Percentiles rank a stretch among this genome's conserved stretches.
phyloP scores from a whole-genome alignment of 1,284 basidiomycete genomes.

The Trichosporon sp. region DNA sequence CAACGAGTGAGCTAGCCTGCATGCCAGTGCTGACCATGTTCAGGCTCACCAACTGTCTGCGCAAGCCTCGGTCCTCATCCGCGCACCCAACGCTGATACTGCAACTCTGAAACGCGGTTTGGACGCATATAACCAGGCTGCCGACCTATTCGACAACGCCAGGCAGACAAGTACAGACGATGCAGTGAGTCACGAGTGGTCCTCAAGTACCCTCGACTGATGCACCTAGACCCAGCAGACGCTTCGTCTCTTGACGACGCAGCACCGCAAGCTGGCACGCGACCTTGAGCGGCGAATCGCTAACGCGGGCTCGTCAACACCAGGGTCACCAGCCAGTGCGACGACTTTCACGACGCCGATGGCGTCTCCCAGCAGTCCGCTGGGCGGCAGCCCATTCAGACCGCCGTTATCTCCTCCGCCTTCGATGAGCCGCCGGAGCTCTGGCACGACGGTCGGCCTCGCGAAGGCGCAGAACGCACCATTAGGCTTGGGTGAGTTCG shows the following conservation, averaged over 20 bases:
- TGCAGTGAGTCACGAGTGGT: conserved; percentile 8
- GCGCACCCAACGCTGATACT: conserved; percentile 14
- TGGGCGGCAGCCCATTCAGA: neutral
- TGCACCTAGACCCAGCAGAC: conserved; percentile 19
- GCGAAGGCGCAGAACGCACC: neutral
- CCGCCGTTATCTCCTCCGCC: neutral
- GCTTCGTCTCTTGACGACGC: conserved; percentile 36
- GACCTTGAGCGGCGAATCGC: conserved; percentile 41
- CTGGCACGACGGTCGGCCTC: conserved; percentile 7
- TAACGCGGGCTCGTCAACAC: neutral
- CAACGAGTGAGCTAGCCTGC: conserved; percentile 12
- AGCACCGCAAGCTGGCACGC: conserved; percentile 41
- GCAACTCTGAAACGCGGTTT: conserved; percentile 27
- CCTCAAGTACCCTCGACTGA: neutral
- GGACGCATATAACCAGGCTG: conserved; percentile 33
- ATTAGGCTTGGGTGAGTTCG: conserved; percentile 8
- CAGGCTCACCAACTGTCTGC: conserved; percentile 45
- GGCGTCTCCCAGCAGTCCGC: neutral
- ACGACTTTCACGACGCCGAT: neutral
- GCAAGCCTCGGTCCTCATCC: conserved; percentile 30
- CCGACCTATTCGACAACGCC: conserved; percentile 35
- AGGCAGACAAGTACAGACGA: conserved; percentile 13
- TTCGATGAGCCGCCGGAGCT: neutral
- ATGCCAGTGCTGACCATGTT: conserved; percentile 1
- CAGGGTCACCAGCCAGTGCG: neutral